Evolutionary conservation across 768 basidiomycete genomes (phyloP), one percentile per base, ranked within the genome.

Genomic region (Podaxis mareebaensis): DNA sequence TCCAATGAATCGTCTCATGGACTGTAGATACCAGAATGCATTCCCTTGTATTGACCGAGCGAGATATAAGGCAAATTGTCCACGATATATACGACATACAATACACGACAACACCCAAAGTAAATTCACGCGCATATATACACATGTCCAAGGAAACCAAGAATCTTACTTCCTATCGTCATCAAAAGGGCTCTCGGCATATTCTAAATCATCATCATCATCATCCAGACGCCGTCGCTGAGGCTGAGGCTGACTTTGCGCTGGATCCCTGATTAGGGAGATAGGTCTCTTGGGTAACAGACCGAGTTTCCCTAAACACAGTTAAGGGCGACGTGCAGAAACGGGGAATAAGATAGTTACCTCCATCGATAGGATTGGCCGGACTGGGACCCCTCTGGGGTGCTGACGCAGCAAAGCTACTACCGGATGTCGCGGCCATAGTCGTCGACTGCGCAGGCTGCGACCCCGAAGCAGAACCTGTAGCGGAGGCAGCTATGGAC

Each of bases 281-380:
- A 92, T 90, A 5, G 90, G 89, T 0, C 87, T 83, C 74, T 90
- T 91, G 4, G 90, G 90, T 20, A 92, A 76, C 26, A 92, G 72
- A 24, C 90, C 90, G 0, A 90, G 76, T 74, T 89, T 90, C 56
- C 84, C 88, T 87, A 62, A 24, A 58, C 48, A 28, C 42, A 49
- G 24, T 51, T n/a, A 51, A 28, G n/a, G 7, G 28, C 53, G 28
- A 30, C 40, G 12, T n/a, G 40, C n/a, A 20, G 24, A 53, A 26
- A 30, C 5, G 22, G 40, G 44, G 17, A 46, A n/a, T 28, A 4
- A 24, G 33, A 12, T 22, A 48, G 70, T 64, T 68, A 73, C 75
- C 74, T 46, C 74, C 75, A 48, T 77, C 76, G 30, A 77, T 74
- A 4, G 74, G 74, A 36, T 63, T 63, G 12, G 69, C 68, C 22